Evolutionary conservation across 805 yeast genomes (phyloP).

Genomic region (Kodamaea kaohsiungensis): DNA sequence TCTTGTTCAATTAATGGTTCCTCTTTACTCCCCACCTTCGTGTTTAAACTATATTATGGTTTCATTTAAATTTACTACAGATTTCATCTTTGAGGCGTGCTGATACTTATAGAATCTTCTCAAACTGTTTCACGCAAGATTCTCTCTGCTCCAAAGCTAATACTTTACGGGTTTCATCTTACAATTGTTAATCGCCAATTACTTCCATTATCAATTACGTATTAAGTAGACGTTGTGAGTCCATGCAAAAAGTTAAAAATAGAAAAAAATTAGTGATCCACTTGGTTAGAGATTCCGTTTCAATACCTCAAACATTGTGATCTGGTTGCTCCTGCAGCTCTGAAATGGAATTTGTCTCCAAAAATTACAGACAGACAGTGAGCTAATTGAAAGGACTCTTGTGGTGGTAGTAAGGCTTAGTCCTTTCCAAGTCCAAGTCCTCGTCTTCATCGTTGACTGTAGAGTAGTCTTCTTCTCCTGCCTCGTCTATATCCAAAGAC

Average conservation of each 20-base stretch:
- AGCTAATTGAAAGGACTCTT: slow-evolving; percentile 14
- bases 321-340: not conserved
- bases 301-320: not conserved
- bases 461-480: slow-evolving; percentile 19
- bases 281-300: no score
- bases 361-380: no score
- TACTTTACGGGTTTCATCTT: not conserved
- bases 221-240: not conserved
- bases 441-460: slow-evolving; percentile 10
- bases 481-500: slow-evolving; percentile 25
- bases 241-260: slow-evolving; percentile 3
- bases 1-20: not conserved
- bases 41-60: not conserved
- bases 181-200: not conserved
- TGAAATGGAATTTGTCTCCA: not conserved
- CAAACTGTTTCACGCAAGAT: not conserved
- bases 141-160: not conserved
- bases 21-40: not conserved
- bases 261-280: not conserved
- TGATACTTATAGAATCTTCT: not conserved
- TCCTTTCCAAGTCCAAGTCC: slow-evolving; percentile 4
- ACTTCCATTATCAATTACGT: not conserved
- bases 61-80: not conserved
- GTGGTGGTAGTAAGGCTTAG: slow-evolving; percentile 11
- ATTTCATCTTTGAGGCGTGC: not conserved